These are phyloP conservation scores for Ustilago esculenta DNA, from an alignment of 1,284 basidiomycete genomes.

Conservation along the genomic window DNA sequence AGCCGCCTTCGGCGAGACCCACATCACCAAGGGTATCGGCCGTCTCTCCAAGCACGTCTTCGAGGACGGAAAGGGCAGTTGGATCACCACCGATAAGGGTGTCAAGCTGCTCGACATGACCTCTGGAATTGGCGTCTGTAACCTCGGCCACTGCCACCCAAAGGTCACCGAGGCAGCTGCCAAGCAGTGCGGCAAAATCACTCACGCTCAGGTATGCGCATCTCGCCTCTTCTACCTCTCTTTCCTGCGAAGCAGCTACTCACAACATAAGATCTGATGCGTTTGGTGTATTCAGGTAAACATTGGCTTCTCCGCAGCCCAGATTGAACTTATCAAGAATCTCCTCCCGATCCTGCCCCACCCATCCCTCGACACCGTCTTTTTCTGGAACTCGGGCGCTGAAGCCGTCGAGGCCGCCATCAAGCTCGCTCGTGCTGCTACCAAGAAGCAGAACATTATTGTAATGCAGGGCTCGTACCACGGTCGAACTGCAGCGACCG, in stretches of 20 bases:
- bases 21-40: conserved; percentile 63
- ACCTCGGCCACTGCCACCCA: conserved; percentile 65
- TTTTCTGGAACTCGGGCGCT: conserved; percentile 85
- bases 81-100: conserved; percentile 56
- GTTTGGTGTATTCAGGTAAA: conserved; percentile 50
- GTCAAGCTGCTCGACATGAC: conserved; percentile 63
- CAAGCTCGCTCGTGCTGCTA: conserved; percentile 79
- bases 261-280: no score
- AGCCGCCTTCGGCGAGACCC: conserved; percentile 54
- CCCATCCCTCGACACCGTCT: conserved; percentile 84
- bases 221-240: background rate
- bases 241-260: background rate
- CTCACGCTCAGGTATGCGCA: conserved; percentile 58
- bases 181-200: conserved; percentile 61
- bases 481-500: conserved; percentile 73
- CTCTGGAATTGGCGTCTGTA: conserved; percentile 64
- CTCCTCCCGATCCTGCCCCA: conserved; percentile 75
- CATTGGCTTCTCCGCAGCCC: conserved; percentile 55
- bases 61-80: conserved; percentile 54
- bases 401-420: conserved; percentile 81
- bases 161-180: conserved; percentile 60
- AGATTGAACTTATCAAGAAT: conserved; percentile 55
- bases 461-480: conserved; percentile 76
- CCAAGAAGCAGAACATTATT: conserved; percentile 85
- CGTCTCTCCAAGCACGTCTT: conserved; percentile 60